phyloP scores from a whole-genome alignment of 441 rosid species.

The Rhodomyrtus psidioides region DNA sequence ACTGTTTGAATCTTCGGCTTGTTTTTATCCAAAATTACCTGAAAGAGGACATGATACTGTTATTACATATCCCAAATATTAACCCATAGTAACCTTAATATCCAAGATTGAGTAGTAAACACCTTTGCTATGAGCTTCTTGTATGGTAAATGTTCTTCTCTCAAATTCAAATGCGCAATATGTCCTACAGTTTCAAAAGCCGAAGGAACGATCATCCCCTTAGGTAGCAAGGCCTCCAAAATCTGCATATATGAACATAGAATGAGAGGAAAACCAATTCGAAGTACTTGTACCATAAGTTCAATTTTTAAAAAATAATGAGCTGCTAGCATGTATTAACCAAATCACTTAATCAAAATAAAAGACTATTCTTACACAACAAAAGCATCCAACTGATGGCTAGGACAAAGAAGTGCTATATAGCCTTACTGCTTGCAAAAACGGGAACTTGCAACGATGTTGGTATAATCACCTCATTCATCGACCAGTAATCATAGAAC shows the following conservation, averaged over 20 bases:
- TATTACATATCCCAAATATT: background rate
- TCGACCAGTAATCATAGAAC: conserved; percentile 85
- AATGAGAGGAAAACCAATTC: conserved; percentile 1
- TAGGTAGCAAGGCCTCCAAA: conserved; percentile 74
- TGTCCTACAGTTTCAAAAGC: conserved; percentile 89
- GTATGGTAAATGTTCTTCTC: conserved; percentile 69
- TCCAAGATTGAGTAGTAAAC: conserved; percentile 6
- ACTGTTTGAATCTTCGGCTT: conserved; percentile 86
- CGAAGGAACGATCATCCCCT: conserved; percentile 65
- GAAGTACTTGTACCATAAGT: background rate
- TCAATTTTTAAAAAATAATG: background rate
- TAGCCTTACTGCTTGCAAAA: background rate
- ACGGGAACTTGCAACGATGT: background rate
- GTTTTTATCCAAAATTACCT: conserved; percentile 87
- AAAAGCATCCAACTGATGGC: background rate
- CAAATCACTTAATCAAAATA: background rate
- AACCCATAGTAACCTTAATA: background rate
- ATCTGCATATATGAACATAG: conserved; percentile 35
- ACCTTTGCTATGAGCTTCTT: conserved; percentile 79
- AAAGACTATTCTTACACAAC: background rate
- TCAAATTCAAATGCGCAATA: conserved; percentile 76
- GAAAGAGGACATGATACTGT: conserved; percentile 3
- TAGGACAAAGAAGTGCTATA: background rate
- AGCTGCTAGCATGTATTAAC: background rate
- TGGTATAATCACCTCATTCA: conserved; percentile 65